Evolutionary conservation across 106 monocot species (phyloP), one percentile per base, ranked within the genome.

Genomic region (Xerophyta viscosa): DNA sequence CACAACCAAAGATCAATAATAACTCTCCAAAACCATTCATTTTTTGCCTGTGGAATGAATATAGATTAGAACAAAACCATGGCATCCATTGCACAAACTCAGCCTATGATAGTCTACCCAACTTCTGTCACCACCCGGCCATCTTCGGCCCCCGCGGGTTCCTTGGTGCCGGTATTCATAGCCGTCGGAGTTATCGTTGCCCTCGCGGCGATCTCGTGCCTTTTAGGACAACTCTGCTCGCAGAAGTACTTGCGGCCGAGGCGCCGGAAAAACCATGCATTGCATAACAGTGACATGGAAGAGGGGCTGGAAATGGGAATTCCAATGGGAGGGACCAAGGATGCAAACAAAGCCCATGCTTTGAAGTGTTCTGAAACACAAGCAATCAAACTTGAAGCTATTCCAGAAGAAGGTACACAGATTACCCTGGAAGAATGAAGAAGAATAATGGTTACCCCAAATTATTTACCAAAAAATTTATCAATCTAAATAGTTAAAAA

Each of bases 71-170:
- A n/a, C n/a, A 33, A 14, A 48, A 20, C 48, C 19, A 48, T 48
- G 48, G 13, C 48, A 12, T 48, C 48, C 24, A 5, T 48, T 24
- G 5, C 11, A 4, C 45, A 17, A 14, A 5, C 19, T 4, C 48
- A 48, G 24, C 48, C 48, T 21, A 4, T 48, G 24, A 21, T 48
- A 13, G 48, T 21, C 48, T 48, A 48, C 24, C 48, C 48, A 48
- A 20, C 13, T 3, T 48, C 48, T 7, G 23, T 48, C 20, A 21
- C 51, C 6, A 7, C 48, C 4, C 48, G 23, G 23, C 48, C 48
- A 14, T 22, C 19, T 20, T 12, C 13, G 4, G 23, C 6, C 8
- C 23, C 48, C 3, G 23, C 8, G 23, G 23, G 20, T 12, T 48
- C 48, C 22, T 48, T 5, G 3, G 48, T 20, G 3, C 48, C 48